Evolutionary conservation across 306 rosid genomes (phyloP), one percentile per base, ranked within the genome.

Genomic region (Prunus mume): DNA sequence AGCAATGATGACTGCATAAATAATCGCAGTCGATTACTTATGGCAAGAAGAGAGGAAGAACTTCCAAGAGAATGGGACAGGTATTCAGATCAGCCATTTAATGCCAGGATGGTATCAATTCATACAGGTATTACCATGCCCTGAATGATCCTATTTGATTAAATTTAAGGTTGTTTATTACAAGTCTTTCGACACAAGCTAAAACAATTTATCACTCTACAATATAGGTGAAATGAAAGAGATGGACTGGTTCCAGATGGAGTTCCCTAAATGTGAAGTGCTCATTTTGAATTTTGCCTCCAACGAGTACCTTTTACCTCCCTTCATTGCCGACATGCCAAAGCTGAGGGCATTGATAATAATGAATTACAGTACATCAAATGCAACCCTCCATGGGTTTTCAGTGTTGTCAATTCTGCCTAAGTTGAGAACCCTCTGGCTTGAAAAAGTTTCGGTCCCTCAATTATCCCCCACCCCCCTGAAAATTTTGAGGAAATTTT

Each of bases 51-150:
- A 69, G 93, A 88, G 51, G 66, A 38, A 3, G 81, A 82, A 47
- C 84, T 90, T 73, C 98, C 96, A 20, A 94, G 76, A 86, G 95
- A 90, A 56, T 94, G 98, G 98, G 79, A 73, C 57, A 89, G 90
- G 76, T 32, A 77, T 70, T 84, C 82, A 12, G 83, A 88, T 71
- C 72, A 66, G 51, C 90, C 91, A 57, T 94, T 89, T 55, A 75
- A 90, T 41, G 96, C 97, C 61, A 90, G 69, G 79, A 82, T 94
- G 30, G 91, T 94, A 43, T 94, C 98, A 15, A 71, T 94, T 77
- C 98, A 94, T 83, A 92, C 98, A 68, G 96, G 98, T 91, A 86
- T 58, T 69, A 58, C 13, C 34, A 34, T 30, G 30, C 1, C 22
- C 7, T 63, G 20, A 15, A 38, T 25, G 30, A 77, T 46, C 41